phyloP scores from a whole-genome alignment of 768 basidiomycete genomes.

The Paxillus ammoniavirescens region DNA sequence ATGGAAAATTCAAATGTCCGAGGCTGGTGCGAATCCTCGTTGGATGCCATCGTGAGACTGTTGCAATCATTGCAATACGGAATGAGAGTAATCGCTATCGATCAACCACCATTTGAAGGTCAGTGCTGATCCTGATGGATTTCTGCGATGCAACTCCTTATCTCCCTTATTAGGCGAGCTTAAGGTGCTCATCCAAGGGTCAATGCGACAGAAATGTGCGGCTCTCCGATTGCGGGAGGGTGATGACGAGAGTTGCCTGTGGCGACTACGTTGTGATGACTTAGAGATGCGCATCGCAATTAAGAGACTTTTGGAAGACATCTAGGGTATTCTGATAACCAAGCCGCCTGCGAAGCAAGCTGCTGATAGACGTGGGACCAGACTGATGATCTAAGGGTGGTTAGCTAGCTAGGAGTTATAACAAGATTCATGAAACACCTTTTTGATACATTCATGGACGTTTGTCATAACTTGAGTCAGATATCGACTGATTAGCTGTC shows the following conservation, averaged over 20 bases:
- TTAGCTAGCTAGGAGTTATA: no score
- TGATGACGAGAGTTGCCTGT: conserved; percentile 70
- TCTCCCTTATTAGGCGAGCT: conserved; percentile 51
- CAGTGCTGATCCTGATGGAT: conserved; percentile 13
- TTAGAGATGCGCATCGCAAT: conserved; percentile 41
- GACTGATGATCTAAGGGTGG: no score
- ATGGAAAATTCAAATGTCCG: conserved; percentile 46
- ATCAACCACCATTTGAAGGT: conserved; percentile 64
- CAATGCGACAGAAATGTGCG: conserved; percentile 25
- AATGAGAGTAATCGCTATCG: conserved; percentile 51
- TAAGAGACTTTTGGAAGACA: conserved; percentile 39
- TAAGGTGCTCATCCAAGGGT: conserved; percentile 50
- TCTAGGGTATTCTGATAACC: not conserved
- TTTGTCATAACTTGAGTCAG: no score
- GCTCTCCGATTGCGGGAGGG: conserved; percentile 58
- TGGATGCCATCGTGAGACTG: conserved; percentile 52
- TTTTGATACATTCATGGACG: no score
- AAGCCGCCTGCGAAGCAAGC: no score
- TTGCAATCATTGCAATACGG: conserved; percentile 48
- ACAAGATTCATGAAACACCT: no score
- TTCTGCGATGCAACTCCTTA: not conserved
- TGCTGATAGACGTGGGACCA: no score
- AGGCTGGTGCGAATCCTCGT: conserved; percentile 66
- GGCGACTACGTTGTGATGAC: conserved; percentile 62
- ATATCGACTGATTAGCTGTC: no score